phyloP scores from a whole-genome alignment of 1,284 basidiomycete species.

The Malassezia yamatoensis region DNA sequence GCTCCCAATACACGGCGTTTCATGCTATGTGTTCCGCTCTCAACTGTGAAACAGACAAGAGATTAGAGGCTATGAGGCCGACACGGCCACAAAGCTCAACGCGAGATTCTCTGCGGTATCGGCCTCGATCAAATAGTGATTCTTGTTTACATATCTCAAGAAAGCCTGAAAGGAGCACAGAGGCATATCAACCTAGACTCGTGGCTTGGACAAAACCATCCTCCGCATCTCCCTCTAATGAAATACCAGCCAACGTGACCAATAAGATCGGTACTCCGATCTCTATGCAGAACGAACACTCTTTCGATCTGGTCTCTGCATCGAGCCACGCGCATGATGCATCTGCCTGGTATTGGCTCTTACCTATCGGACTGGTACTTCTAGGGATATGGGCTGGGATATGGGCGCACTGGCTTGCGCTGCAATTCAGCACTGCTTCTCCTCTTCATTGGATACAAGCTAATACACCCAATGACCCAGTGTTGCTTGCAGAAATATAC shows the following conservation, averaged over 20 bases:
- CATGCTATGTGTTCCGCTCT: constrained; percentile 7
- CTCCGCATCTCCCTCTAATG: no score
- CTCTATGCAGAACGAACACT: neutral
- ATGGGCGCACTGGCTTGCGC: constrained; percentile 5
- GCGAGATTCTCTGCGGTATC: no score
- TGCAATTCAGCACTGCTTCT: neutral
- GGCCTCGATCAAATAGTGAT: no score
- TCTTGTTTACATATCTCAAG: no score
- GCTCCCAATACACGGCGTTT: constrained; percentile 1
- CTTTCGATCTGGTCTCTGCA: neutral
- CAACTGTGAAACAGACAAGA: neutral
- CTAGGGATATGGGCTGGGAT: constrained; percentile 13
- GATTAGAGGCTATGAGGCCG: no score
- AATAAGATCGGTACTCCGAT: neutral
- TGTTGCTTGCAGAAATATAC: no score
- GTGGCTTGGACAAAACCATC: no score
- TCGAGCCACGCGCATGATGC: neutral
- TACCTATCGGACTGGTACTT: neutral
- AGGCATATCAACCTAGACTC: no score
- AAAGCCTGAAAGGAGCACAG: no score
- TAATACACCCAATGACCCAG: no score
- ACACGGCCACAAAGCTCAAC: no score
- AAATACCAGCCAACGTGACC: neutral
- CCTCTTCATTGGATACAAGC: constrained; percentile 3
- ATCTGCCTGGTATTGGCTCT: neutral